phyloP scores from a whole-genome alignment of 768 basidiomycete genomes.

The Infundibulicybe gibba region DNA sequence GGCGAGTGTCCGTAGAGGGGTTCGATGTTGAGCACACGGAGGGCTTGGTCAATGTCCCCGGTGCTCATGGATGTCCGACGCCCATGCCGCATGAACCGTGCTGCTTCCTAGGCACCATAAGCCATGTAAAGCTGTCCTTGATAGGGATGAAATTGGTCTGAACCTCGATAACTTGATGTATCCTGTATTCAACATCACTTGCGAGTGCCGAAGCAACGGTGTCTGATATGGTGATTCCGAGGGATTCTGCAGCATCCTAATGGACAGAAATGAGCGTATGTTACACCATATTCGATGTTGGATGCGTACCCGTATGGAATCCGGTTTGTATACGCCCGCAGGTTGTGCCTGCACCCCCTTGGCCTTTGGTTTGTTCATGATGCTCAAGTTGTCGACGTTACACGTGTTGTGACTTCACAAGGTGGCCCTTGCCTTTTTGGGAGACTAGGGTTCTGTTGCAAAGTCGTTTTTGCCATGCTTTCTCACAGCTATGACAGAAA shows the following conservation, averaged over 20 bases:
- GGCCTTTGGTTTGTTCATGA: too few relatives aligned
- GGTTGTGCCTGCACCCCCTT: too few relatives aligned
- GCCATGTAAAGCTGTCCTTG: too few relatives aligned
- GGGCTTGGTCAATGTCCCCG: slow-evolving; percentile 88
- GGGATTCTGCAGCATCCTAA: slow-evolving; percentile 84
- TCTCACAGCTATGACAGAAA: too few relatives aligned
- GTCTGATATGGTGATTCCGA: slow-evolving; percentile 79
- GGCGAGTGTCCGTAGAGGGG: slow-evolving; percentile 87
- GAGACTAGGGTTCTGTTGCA: too few relatives aligned
- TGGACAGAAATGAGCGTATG: slow-evolving; percentile 22
- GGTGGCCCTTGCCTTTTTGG: too few relatives aligned
- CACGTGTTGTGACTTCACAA: too few relatives aligned
- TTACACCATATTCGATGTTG: background rate
- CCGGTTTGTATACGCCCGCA: slow-evolving; percentile 58
- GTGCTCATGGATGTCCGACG: slow-evolving; percentile 87
- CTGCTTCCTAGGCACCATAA: slow-evolving; percentile 67
- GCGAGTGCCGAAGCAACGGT: slow-evolving; percentile 81
- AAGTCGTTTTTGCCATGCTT: too few relatives aligned
- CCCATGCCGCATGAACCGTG: slow-evolving; percentile 95
- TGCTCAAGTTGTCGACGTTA: too few relatives aligned
- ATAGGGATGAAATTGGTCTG: background rate
- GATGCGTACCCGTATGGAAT: slow-evolving; percentile 53
- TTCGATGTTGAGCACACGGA: slow-evolving; percentile 94
- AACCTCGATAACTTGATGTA: slow-evolving; percentile 95
- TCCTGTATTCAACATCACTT: slow-evolving; percentile 94